phyloP scores from a whole-genome alignment of 179 eudicot genomes.

The Vitellaria paradoxa region DNA sequence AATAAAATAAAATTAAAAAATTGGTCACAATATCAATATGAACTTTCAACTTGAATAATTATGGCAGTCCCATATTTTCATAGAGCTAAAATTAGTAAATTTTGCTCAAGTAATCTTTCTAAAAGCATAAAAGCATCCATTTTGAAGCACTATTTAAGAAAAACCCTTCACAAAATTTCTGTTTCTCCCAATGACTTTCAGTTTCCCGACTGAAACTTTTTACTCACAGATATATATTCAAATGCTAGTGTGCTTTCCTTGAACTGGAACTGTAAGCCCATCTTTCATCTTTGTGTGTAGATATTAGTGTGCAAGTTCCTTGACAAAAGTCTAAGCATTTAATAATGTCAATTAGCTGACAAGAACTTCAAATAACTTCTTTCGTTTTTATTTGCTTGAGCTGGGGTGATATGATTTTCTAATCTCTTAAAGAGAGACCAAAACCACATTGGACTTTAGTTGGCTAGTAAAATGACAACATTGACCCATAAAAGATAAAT shows the following conservation, averaged over 20 bases:
- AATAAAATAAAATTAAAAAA: no score
- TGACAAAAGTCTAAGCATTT: not conserved
- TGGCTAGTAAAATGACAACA: not conserved
- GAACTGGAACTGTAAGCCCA: not conserved
- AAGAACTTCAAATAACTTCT: not conserved
- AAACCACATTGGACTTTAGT: not conserved
- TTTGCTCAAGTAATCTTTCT: not conserved
- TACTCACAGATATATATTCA: not conserved
- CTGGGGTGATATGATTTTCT: not conserved
- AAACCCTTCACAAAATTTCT: constrained; percentile 6
- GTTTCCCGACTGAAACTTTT: not conserved
- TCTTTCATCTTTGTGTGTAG: not conserved
- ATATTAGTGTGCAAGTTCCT: not conserved
- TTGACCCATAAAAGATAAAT: not conserved
- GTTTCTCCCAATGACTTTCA: no score
- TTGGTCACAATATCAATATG: not conserved
- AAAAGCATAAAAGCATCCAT: not conserved
- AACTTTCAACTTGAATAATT: not conserved
- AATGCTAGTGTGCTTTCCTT: not conserved
- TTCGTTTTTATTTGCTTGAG: not conserved
- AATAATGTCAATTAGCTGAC: not conserved
- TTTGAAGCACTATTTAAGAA: not conserved
- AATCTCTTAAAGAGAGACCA: not conserved
- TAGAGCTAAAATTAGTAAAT: not conserved
- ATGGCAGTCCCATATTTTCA: not conserved